phyloP scores from a whole-genome alignment of 2,329 filamentous ascomycete species.

The Hymenoscyphus salicellus region DNA sequence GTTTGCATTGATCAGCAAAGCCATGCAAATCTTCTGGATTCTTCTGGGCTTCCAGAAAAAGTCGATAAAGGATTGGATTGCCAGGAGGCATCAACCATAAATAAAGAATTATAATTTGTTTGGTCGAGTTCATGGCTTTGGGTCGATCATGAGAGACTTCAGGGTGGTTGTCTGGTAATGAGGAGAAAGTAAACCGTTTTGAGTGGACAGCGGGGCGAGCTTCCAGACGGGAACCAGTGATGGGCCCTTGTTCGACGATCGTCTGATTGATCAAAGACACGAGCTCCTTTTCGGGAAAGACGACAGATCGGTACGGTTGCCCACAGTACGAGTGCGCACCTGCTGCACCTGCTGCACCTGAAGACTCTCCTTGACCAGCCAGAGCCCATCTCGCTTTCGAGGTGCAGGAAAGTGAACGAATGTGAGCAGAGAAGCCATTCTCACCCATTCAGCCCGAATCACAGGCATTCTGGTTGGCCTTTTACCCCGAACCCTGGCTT shows the following conservation, averaged over 20 bases:
- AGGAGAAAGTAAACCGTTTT: neutral
- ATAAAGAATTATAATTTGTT: neutral
- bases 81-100: neutral
- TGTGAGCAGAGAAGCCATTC: neutral
- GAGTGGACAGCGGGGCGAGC: slow-evolving; percentile 10
- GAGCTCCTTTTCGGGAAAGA: slow-evolving; percentile 14
- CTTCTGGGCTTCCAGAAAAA: neutral
- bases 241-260: slow-evolving; percentile 5
- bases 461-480: neutral
- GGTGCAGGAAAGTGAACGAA: slow-evolving; percentile 9
- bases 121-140: slow-evolving; percentile 13
- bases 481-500: slow-evolving; percentile 10
- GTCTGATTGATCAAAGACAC: slow-evolving; percentile 17
- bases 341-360: too few species aligned
- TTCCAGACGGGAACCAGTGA: slow-evolving; percentile 8
- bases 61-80: neutral
- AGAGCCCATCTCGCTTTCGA: slow-evolving; percentile 18
- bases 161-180: neutral
- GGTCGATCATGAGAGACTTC: slow-evolving; percentile 10
- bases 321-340: neutral
- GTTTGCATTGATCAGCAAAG: neutral
- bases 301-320: slow-evolving; percentile 12
- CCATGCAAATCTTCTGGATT: neutral
- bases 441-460: slow-evolving; percentile 11
- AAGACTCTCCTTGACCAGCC: neutral